Conservation (phyloP, 1,284 basidiomycete species). For the Dichomitus squalens region DNA sequence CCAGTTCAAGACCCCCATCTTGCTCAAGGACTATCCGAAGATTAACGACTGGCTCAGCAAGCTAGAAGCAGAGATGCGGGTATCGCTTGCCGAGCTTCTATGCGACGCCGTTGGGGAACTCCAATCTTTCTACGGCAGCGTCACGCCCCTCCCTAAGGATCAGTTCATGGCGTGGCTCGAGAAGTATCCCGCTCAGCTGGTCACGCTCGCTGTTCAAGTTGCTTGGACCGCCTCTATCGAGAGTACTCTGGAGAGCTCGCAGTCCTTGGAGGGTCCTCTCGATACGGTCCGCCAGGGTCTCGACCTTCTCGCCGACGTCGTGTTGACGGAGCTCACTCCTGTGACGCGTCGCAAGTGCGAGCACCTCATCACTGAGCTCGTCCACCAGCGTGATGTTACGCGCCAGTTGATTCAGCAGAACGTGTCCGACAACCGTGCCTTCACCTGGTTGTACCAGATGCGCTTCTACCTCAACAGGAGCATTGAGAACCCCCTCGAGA, state of each 20-base stretch:
- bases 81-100: constrained; percentile 86
- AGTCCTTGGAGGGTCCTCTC: constrained; percentile 67
- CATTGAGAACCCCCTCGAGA: constrained; percentile 76
- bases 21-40: constrained; percentile 92
- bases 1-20: constrained; percentile 79
- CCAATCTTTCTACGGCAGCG: constrained; percentile 78
- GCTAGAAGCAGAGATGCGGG: constrained; percentile 93
- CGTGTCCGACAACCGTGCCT: constrained; percentile 71
- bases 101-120: constrained; percentile 80
- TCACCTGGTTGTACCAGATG: constrained; percentile 98
- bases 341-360: constrained; percentile 97
- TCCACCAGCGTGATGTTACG: constrained; percentile 96
- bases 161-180: constrained; percentile 90
- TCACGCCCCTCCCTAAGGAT: constrained; percentile 54
- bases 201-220: constrained; percentile 92
- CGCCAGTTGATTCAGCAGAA: constrained; percentile 75
- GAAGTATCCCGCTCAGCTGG: constrained; percentile 92
- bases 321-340: constrained; percentile 85
- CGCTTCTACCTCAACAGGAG: constrained; percentile 89
- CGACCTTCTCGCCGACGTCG: constrained; percentile 94
- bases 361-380: constrained; percentile 97
- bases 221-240: constrained; percentile 94
- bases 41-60: constrained; percentile 99
- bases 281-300: constrained; percentile 82
- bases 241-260: constrained; percentile 58